Evolutionary conservation across 176 grass and related monocot genomes (phyloP), one percentile per base, ranked within the genome.

Genomic region (Musa schizocarpa): DNA sequence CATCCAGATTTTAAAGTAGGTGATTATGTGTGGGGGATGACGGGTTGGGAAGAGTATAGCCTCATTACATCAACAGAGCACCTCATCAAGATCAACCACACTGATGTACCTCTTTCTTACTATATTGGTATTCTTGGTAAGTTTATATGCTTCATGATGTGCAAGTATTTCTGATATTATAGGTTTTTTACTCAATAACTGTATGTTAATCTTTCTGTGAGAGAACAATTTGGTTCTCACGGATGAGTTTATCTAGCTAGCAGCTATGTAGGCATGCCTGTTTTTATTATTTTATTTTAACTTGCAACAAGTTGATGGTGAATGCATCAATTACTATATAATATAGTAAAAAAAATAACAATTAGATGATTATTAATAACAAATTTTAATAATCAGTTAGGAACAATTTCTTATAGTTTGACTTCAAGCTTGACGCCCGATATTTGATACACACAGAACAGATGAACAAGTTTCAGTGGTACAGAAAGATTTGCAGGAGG

Each of bases 111-210:
- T 53, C 79, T 91, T 13, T 91, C 92, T 0, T 85, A 87, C 79
- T 91, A 91, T 77, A 75, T 80, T n/a, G 86, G 92, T 76, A 25
- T 89, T 65, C 77, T 91, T 34, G 91, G 88, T 82, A 55, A 25
- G 78, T 76, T 43, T 43, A 43, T 43, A 13, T 13, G 29, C 11
- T 27, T 19, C 3, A 21, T 9, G n/a, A n/a, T 12, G 63, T 11
- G 17, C 0, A 11, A 19, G 67, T 19, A 16, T 16, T 19, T 56
- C 11, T 27, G 53, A 34, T 54, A 9, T 23, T 24, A 20, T 63
- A 24, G 25, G 23, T 22, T 63, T 23, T 23, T 11, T 24, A 24
- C 3, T 22, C 1, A 9, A 63, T 63, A 20, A 63, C 1, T 63
- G 1, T 10, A 24, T 65, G n/a, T 9, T 22, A 65, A 65, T 10